Conservation (phyloP, 2,329 filamentous ascomycete species). For the Diplodia sapinea region DNA sequence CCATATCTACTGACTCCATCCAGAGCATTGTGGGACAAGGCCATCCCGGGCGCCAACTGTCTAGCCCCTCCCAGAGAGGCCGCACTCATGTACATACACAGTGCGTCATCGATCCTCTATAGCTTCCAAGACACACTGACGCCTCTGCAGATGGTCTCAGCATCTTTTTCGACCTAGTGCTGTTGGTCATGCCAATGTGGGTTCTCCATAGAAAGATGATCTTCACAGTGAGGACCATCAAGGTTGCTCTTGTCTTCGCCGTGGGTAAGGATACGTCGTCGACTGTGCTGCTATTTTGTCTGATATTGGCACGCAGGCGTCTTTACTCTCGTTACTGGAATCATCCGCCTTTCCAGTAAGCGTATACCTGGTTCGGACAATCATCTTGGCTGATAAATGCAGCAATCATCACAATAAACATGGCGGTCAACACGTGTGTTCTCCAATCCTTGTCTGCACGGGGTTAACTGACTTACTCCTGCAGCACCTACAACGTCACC, state of each 20-base stretch:
- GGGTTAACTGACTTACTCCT: not conserved
- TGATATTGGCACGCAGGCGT: slow-evolving; percentile 35
- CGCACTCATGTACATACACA: slow-evolving; percentile 46
- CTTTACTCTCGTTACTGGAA: slow-evolving; percentile 48
- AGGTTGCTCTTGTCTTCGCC: slow-evolving; percentile 47
- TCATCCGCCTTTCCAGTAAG: slow-evolving; percentile 47
- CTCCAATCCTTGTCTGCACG: not conserved
- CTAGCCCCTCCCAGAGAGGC: slow-evolving; percentile 36
- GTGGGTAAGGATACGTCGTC: slow-evolving; percentile 33
- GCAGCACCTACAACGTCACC: slow-evolving; percentile 46
- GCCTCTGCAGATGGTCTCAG: slow-evolving; percentile 31
- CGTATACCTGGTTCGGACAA: too few relatives aligned
- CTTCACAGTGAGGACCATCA: slow-evolving; percentile 43
- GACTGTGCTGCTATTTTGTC: not conserved
- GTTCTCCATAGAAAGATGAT: slow-evolving; percentile 48
- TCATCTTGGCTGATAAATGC: not conserved
- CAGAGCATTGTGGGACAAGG: slow-evolving; percentile 31
- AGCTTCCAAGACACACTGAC: not conserved
- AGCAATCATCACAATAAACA: slow-evolving; percentile 41
- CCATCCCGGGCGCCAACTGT: slow-evolving; percentile 39
- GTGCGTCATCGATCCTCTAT: slow-evolving; percentile 32
- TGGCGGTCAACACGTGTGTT: slow-evolving; percentile 35
- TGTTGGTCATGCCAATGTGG: slow-evolving; percentile 36
- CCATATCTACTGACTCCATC: not conserved
- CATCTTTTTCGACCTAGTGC: slow-evolving; percentile 46